Evolutionary conservation across 352 stramenopile genomes (phyloP).

Genomic region (Pilasporangium apinafurcum): DNA sequence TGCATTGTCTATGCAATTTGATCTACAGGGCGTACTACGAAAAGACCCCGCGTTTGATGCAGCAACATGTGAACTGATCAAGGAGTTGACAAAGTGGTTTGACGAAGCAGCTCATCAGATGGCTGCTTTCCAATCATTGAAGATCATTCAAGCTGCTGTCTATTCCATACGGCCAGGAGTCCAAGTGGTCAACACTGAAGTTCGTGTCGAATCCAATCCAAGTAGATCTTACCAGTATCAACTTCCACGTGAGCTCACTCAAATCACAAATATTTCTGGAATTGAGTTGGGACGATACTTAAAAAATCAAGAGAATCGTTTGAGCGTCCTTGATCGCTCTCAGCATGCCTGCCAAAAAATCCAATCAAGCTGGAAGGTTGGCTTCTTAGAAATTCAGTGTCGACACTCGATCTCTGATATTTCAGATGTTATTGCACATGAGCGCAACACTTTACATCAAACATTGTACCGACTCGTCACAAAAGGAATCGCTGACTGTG

Average conservation of each 20-base stretch:
- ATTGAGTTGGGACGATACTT: conserved; percentile 39
- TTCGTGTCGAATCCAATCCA: no score
- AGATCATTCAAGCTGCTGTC: conserved; percentile 39
- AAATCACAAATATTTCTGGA: conserved; percentile 24
- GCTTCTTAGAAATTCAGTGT: conserved; percentile 73
- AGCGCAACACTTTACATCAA: conserved; percentile 35
- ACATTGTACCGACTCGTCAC: conserved; percentile 23
- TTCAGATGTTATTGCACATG: conserved; percentile 42
- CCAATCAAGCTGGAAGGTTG: conserved; percentile 61
- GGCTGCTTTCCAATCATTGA: conserved; percentile 48
- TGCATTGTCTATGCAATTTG: conserved; percentile 18
- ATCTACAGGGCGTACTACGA: conserved; percentile 43
- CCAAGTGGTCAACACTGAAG: no score
- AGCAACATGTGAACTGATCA: conserved; percentile 21
- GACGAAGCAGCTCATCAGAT: conserved; percentile 42
- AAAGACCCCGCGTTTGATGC: conserved; percentile 29
- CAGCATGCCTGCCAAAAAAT: conserved; percentile 61
- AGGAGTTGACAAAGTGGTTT: conserved; percentile 35
- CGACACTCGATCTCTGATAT: conserved; percentile 51
- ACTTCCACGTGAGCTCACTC: conserved; percentile 9
- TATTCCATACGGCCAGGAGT: conserved; percentile 17
- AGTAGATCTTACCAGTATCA: not conserved
- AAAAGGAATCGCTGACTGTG: conserved; percentile 31
- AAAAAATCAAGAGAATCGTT: conserved; percentile 21
- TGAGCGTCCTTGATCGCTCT: conserved; percentile 35